phyloP scores from a whole-genome alignment of 2,329 filamentous ascomycete genomes.

The Trichoderma semiorbis region DNA sequence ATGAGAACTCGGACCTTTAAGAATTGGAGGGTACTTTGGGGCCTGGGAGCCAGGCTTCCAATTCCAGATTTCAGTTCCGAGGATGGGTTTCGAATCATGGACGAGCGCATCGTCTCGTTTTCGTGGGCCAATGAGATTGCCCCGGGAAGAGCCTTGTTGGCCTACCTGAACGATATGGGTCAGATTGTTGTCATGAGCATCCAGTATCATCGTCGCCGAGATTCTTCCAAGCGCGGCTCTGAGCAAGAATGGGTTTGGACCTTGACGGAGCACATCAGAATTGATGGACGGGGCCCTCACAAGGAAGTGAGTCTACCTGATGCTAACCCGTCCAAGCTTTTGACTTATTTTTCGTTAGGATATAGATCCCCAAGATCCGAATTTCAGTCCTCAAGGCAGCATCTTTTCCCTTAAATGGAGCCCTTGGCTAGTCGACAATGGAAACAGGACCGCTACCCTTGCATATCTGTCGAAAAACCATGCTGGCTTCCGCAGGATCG shows the following conservation, averaged over 20 bases:
- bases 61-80: slow-evolving; percentile 41
- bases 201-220: slow-evolving; percentile 34
- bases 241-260: slow-evolving; percentile 42
- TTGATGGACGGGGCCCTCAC: slow-evolving; percentile 47
- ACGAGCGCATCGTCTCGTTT: slow-evolving; percentile 49
- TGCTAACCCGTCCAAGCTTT: background rate
- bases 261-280: slow-evolving; percentile 49
- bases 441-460: slow-evolving; percentile 41
- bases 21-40: slow-evolving; percentile 55
- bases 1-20: slow-evolving; percentile 41
- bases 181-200: slow-evolving; percentile 52
- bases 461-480: slow-evolving; percentile 51
- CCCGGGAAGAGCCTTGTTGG: slow-evolving; percentile 43
- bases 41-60: slow-evolving; percentile 49
- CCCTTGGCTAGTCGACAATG: slow-evolving; percentile 44
- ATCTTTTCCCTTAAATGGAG: slow-evolving; percentile 54
- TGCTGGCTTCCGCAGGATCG: slow-evolving; percentile 53
- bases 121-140: slow-evolving; percentile 49
- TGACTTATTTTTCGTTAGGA: slow-evolving; percentile 22
- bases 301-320: slow-evolving; percentile 18
- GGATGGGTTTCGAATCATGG: slow-evolving; percentile 33
- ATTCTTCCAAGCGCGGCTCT: slow-evolving; percentile 20
- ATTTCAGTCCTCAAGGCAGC: slow-evolving; percentile 47
- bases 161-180: slow-evolving; percentile 49
- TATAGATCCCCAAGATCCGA: slow-evolving; percentile 40